Evolutionary conservation across 192 early-diverging fungal genomes (phyloP).

Genomic region (Linderina pennispora): DNA sequence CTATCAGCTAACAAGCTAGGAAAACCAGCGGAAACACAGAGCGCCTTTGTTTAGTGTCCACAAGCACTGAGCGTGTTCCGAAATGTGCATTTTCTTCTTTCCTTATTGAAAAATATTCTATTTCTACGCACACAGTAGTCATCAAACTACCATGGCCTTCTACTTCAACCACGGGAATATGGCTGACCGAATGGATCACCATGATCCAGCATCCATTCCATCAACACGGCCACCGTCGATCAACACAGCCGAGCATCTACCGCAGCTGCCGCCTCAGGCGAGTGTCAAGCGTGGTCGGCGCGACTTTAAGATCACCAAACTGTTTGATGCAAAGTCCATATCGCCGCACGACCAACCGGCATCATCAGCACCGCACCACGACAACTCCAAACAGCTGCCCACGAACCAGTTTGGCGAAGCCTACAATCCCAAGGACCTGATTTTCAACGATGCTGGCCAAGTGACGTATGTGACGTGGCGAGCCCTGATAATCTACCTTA

Average conservation of each 20-base stretch:
- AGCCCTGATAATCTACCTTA: constrained; percentile 32
- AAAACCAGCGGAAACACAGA: no score
- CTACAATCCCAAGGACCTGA: constrained; percentile 4
- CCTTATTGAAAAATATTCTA: no score
- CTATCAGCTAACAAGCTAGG: no score
- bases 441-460: constrained; percentile 39
- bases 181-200: constrained; percentile 13
- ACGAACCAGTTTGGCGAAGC: neutral
- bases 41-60: no score
- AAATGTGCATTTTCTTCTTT: no score
- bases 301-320: constrained; percentile 20
- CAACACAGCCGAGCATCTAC: no score
- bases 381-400: no score
- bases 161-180: constrained; percentile 35
- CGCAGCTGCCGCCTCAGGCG: neutral
- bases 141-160: constrained; percentile 45
- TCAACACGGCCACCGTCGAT: no score
- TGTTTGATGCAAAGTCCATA: constrained; percentile 13
- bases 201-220: no score
- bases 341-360: neutral
- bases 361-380: no score
- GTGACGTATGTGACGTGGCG: constrained; percentile 44
- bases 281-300: constrained; percentile 4
- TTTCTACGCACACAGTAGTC: no score
- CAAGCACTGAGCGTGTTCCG: no score